Evolutionary conservation across 2,329 filamentous ascomycete genomes (phyloP).

Genomic region (Emericellopsis cladophorae): DNA sequence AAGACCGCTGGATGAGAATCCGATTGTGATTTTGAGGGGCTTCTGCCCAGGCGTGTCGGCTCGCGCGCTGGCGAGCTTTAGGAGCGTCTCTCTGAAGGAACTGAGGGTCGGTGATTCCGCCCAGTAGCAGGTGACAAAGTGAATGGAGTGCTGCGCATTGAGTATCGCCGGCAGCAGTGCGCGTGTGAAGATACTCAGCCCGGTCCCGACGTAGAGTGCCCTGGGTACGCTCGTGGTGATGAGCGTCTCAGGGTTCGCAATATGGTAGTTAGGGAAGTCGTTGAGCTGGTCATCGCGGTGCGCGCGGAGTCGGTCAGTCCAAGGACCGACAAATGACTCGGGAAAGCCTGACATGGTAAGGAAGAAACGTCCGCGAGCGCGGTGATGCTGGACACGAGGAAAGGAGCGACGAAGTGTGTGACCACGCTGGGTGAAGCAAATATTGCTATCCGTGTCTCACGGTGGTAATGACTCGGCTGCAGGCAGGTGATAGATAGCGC

Average conservation of each 20-base stretch:
- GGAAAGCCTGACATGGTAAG: slow-evolving; percentile 14
- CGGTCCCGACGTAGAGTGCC: slow-evolving; percentile 43
- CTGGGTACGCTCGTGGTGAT: slow-evolving; percentile 32
- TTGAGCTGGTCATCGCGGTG: slow-evolving; percentile 18
- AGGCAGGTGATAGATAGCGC: too few species aligned
- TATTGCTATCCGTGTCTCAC: too few species aligned
- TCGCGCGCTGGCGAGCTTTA: slow-evolving; percentile 38
- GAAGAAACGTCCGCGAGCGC: neutral
- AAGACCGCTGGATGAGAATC: slow-evolving; percentile 62
- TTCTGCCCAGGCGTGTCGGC: slow-evolving; percentile 9
- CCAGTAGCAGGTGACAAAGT: slow-evolving; percentile 79
- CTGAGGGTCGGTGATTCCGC: slow-evolving; percentile 50
- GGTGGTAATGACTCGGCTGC: too few species aligned
- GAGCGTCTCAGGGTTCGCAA: slow-evolving; percentile 28
- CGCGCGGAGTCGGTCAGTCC: slow-evolving; percentile 18
- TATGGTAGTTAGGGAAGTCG: slow-evolving; percentile 37
- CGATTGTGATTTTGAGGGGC: slow-evolving; percentile 51
- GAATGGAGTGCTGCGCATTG: slow-evolving; percentile 48
- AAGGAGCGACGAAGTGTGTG: neutral
- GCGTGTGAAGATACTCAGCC: slow-evolving; percentile 39
- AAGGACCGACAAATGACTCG: slow-evolving; percentile 22
- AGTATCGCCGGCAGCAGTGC: slow-evolving; percentile 49
- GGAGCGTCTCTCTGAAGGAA: slow-evolving; percentile 43
- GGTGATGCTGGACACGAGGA: neutral
- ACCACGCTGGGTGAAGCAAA: too few species aligned